These are phyloP conservation scores for Endocalyx cinctus DNA, from an alignment of 2,329 filamentous ascomycete species.

Conservation along the genomic window DNA sequence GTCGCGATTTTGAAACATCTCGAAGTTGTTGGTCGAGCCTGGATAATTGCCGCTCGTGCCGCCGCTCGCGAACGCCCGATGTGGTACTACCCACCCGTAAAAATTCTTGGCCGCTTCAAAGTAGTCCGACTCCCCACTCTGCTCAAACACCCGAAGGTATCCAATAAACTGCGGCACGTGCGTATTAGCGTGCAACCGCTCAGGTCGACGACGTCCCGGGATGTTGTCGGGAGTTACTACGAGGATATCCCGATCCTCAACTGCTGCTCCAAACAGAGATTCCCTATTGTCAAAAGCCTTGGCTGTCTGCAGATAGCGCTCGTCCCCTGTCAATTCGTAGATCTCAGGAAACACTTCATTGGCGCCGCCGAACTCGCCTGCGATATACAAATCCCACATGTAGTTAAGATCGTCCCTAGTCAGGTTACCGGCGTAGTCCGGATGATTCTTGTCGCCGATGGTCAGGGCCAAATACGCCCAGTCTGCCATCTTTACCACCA, in stretches of 20 bases:
- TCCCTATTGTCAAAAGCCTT: constrained; percentile 28
- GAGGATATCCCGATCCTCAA: constrained; percentile 24
- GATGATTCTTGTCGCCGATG: constrained; percentile 27
- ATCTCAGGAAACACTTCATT: constrained; percentile 30
- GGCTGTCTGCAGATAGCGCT: constrained; percentile 22
- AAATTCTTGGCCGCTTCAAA: constrained; percentile 27
- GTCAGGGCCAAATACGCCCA: constrained; percentile 29
- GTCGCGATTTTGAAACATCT: constrained; percentile 29
- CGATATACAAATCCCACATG: constrained; percentile 31
- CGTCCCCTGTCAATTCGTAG: constrained; percentile 25
- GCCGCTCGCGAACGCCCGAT: constrained; percentile 25
- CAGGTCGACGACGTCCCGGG: constrained; percentile 23
- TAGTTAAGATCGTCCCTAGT: constrained; percentile 28
- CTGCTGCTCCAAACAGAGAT: constrained; percentile 25
- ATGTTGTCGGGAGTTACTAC: constrained; percentile 22
- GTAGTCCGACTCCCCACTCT: constrained; percentile 24
- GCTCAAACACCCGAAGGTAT: constrained; percentile 26
- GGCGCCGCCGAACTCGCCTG: constrained; percentile 26
- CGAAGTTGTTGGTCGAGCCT: constrained; percentile 24
- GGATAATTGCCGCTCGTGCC: constrained; percentile 27
- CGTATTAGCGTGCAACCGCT: constrained; percentile 26
- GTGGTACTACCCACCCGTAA: constrained; percentile 28
- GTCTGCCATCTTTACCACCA: constrained; percentile 27
- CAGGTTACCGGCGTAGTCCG: constrained; percentile 25
- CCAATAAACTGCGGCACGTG: constrained; percentile 29